phyloP scores from a whole-genome alignment of 306 rosid genomes.

The Dryas drummondii region DNA sequence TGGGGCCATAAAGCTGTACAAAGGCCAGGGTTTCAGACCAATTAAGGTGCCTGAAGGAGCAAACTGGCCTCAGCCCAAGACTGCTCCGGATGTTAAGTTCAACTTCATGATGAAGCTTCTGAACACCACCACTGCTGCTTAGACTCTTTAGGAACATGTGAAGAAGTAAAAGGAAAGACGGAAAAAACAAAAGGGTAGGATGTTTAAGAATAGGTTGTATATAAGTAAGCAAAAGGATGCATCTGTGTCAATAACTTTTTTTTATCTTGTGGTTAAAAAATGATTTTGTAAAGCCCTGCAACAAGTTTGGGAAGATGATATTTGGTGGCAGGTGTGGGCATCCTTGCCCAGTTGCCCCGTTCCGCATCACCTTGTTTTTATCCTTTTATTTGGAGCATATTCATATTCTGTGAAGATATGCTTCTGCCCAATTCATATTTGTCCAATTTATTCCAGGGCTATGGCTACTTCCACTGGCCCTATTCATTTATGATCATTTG shows the following conservation, averaged over 20 bases:
- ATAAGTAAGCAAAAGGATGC: slow-evolving; percentile 4
- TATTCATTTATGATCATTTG: too few relatives aligned
- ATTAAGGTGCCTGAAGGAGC: slow-evolving; percentile 92
- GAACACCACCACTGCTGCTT: slow-evolving; percentile 39
- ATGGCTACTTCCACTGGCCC: too few relatives aligned
- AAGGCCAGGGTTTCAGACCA: slow-evolving; percentile 74
- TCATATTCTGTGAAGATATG: background rate
- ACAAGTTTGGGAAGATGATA: background rate
- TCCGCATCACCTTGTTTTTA: too few relatives aligned
- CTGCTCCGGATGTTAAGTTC: slow-evolving; percentile 72
- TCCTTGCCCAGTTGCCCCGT: too few relatives aligned
- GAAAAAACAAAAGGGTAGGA: background rate
- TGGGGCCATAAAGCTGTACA: slow-evolving; percentile 73
- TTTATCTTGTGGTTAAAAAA: slow-evolving; percentile 5
- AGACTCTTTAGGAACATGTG: slow-evolving; percentile 28
- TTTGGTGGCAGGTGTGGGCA: background rate
- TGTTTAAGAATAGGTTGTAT: slow-evolving; percentile 21
- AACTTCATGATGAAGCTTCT: slow-evolving; percentile 98
- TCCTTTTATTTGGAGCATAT: background rate
- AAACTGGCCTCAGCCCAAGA: slow-evolving; percentile 95
- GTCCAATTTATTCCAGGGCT: too few relatives aligned
- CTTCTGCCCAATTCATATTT: background rate
- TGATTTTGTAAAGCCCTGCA: slow-evolving; percentile 2
- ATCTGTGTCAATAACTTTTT: background rate
- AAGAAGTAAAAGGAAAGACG: slow-evolving; percentile 6